These are phyloP conservation scores for Pseudogymnoascus destructans DNA, from an alignment of 2,329 filamentous ascomycete genomes.

Conservation along the genomic window DNA sequence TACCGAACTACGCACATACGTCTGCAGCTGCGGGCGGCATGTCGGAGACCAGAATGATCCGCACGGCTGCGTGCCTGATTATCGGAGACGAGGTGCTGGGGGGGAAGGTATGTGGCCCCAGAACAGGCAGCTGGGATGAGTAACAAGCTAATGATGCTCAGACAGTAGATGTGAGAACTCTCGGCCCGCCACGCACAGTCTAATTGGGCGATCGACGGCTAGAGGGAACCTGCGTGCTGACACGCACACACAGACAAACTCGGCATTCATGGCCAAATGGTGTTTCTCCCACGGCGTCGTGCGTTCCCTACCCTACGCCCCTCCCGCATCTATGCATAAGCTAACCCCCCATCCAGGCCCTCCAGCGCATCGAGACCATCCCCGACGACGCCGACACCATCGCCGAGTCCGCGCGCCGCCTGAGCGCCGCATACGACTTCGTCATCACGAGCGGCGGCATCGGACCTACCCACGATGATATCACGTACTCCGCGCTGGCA, in stretches of 20 bases:
- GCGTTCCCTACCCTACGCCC: slow-evolving; percentile 23
- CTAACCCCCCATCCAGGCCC: slow-evolving; percentile 31
- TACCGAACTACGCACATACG: slow-evolving; percentile 41
- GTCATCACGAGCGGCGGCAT: slow-evolving; percentile 94
- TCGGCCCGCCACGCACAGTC: background rate
- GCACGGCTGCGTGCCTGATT: slow-evolving; percentile 82
- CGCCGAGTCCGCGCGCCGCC: slow-evolving; percentile 69
- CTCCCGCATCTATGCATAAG: slow-evolving; percentile 54
- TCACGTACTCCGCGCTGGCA: slow-evolving; percentile 88
- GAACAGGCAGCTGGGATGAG: background rate
- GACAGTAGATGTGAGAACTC: slow-evolving; percentile 3
- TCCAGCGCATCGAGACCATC: slow-evolving; percentile 86
- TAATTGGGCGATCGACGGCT: slow-evolving; percentile 18
- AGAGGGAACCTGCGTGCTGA: background rate
- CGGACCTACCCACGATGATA: slow-evolving; percentile 94
- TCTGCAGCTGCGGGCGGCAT: slow-evolving; percentile 17
- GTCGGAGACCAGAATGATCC: slow-evolving; percentile 47
- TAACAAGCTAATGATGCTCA: background rate
- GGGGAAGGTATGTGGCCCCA: slow-evolving; percentile 46
- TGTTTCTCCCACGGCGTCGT: slow-evolving; percentile 50
- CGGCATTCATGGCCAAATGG: slow-evolving; percentile 50
- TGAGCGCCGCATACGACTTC: slow-evolving; percentile 85
- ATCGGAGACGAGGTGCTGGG: slow-evolving; percentile 96
- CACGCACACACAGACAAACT: slow-evolving; percentile 40
- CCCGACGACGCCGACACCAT: slow-evolving; percentile 87